Base-by-base conservation (phyloP, 2,329 filamentous ascomycete genomes). In the Penicillium sp. region DNA sequence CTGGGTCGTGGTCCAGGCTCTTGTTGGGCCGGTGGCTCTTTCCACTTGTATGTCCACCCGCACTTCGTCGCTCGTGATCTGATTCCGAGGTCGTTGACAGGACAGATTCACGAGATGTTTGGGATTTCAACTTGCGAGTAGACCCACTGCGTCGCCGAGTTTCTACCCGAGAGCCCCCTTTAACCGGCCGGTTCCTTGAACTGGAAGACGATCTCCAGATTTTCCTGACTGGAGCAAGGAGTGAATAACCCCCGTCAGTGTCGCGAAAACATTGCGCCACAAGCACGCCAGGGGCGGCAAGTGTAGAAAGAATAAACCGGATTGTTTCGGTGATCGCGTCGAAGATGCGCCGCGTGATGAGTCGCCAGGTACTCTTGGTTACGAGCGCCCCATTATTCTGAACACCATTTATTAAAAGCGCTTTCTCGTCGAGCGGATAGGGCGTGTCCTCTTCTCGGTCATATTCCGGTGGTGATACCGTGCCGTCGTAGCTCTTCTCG, bases 261-360 rank as follows among this genome's bases (percentile, higher is more conserved):
- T 94, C 83, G 69, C 86, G 91, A 56, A 97, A 84, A 60, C 79
- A 89, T 50, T 86, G 84, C 45, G 90, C 80, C 40, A 95, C 68
- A 67, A 91, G 96, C 34, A 89, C 78, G 13, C 84, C 86, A 1
- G 91, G 91, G 15, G 85, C 82, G 17, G 85, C 79, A 45, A 97
- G 70, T 10, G 87, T 86, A 34, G 85, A 84, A 39, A 95, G 68
- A 32, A 96, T 75, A 70, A 87, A 86, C 52, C 83, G 81, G 54
- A 94, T 75, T 4, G 87, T 86, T 53, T 84, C 81, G 45, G 91
- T 76, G 41, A 96, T 71, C 43, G 81, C 80, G 42, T 79, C 78
- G 28, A 82, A 82, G 44, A 96, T 76, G 54, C 81, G 80, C 64
- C 82, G 78, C 13, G 86, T 82, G 47, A 87, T 69, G 21, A 73